Percentiles rank a stretch among this genome's conserved stretches.
phyloP scores from a whole-genome alignment of 805 yeast genomes.

The Huiozyma naganishii region DNA sequence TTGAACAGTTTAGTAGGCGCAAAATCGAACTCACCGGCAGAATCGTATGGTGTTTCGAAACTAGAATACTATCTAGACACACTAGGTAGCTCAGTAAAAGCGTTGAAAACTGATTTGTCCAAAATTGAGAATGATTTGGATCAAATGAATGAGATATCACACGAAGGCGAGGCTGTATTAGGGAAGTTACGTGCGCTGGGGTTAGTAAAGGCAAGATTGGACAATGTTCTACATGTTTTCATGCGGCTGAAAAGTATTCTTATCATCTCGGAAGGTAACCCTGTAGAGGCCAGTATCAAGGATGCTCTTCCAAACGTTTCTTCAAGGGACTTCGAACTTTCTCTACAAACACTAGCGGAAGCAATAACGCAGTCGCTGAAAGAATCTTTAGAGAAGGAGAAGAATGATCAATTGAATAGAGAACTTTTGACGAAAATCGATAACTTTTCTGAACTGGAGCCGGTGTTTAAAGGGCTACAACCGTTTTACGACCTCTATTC shows the following conservation, averaged over 20 bases:
- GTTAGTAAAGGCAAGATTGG: slow-evolving; percentile 35
- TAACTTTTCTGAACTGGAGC: slow-evolving; percentile 37
- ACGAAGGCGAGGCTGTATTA: slow-evolving; percentile 10
- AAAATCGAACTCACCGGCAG: slow-evolving; percentile 10
- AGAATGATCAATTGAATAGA: slow-evolving; percentile 17
- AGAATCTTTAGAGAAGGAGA: slow-evolving; percentile 19
- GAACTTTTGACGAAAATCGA: slow-evolving; percentile 36
- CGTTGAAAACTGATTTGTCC: slow-evolving; percentile 40
- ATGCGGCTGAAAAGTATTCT: slow-evolving; percentile 34
- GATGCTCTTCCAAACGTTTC: slow-evolving; percentile 17
- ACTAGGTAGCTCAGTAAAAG: slow-evolving; percentile 44
- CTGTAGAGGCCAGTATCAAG: neutral
- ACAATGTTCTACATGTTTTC: slow-evolving; percentile 36
- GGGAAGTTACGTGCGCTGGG: slow-evolving; percentile 36
- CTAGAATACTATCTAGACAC: slow-evolving; percentile 58
- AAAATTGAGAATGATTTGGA: slow-evolving; percentile 23
- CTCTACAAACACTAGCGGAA: slow-evolving; percentile 36
- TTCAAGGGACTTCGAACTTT: slow-evolving; percentile 26
- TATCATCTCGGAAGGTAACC: slow-evolving; percentile 18
- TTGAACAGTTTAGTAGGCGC: neutral
- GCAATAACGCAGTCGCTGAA: slow-evolving; percentile 35
- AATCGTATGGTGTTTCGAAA: slow-evolving; percentile 38
- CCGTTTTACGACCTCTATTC: slow-evolving; percentile 41
- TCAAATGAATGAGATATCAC: slow-evolving; percentile 14
- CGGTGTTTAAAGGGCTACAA: slow-evolving; percentile 42